These are phyloP conservation scores for Chrysosporium keratinophilum DNA, from an alignment of 2,329 filamentous ascomycete species.

Conservation along the genomic window DNA sequence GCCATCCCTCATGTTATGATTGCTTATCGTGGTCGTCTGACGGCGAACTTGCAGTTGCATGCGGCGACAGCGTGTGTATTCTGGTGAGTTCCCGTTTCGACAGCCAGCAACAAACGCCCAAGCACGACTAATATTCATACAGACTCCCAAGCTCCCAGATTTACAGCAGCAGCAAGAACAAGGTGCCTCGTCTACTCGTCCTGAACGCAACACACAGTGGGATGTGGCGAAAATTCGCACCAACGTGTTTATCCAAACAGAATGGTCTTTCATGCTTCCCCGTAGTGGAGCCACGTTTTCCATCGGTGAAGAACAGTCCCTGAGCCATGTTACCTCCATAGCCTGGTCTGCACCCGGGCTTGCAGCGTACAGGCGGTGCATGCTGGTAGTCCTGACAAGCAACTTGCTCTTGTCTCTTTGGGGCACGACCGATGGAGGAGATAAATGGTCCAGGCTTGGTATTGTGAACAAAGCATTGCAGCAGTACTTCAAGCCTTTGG, in stretches of 20 bases:
- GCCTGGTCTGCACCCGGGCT: conserved; percentile 50
- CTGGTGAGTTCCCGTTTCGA: conserved; percentile 29
- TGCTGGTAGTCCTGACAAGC: conserved; percentile 47
- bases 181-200: neutral
- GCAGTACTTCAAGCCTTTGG: conserved; percentile 28
- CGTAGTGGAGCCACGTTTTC: conserved; percentile 42
- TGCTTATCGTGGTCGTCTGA: conserved; percentile 51
- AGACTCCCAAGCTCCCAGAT: conserved; percentile 27
- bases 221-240: conserved; percentile 35
- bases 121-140: neutral
- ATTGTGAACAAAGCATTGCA: conserved; percentile 44
- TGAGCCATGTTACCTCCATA: conserved; percentile 40
- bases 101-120: neutral
- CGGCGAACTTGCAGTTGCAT: conserved; percentile 47
- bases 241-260: conserved; percentile 44
- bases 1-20: conserved; percentile 43
- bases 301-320: conserved; percentile 49
- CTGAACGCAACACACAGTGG: conserved; percentile 25
- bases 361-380: conserved; percentile 44
- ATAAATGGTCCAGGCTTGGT: conserved; percentile 43
- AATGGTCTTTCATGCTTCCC: conserved; percentile 41
- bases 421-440: conserved; percentile 39
- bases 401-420: conserved; percentile 49
- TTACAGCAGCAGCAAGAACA: neutral
- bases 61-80: conserved; percentile 46